Evolutionary conservation across 2,329 filamentous ascomycete genomes (phyloP), one percentile per base, ranked within the genome.

Genomic region (Penicillium sp.): DNA sequence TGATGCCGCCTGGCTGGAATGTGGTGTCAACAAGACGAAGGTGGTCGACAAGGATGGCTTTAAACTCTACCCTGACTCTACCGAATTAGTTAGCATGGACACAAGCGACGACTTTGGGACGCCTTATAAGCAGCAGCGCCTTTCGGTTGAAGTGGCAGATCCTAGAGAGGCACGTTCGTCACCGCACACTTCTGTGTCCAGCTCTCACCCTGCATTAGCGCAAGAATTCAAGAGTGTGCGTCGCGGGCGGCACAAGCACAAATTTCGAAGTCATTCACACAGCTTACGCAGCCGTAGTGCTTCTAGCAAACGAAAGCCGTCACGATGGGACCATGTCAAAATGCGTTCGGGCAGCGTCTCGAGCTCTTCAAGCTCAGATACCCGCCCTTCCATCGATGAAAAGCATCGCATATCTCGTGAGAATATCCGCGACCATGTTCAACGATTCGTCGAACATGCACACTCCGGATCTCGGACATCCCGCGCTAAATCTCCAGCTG

Each of bases 1-100:
- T 5, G 94, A 99, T 77, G 82, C 89, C 1, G 91, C 93, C 68
- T 99, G 94, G 94, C 78, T 96, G 23, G 91, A 97, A 71, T 87
- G 93, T 67, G 85, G 84, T 33, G 81, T 88, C 57, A 92, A 97
- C 74, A 96, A 93, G 72, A 82, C 82, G 52, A 80, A 92, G 29
- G 88, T 96, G 42, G 90, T 96, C 70, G 89, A 96, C 73, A 86
- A 87, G 15, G 80, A 90, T 67, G 91, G 91, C 68, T 83, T 84
- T 48, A 87, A 84, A 57, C 85, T 97, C 15, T 96, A 78, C 57
- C 69, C 70, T 53, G 64, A 72, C 57, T 39, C 66, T 21, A 55
- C 59, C 27, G 59, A 73, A 61, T 53, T 73, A 27, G 53, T 65
- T 21, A 39, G 62, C 38, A 41, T 59, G 17, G 61, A 65, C 10